A percentile compares a stretch with the other conserved stretches of the same genome.
phyloP scores from a whole-genome alignment of 768 basidiomycete species.

The Leccinum rimulosum region DNA sequence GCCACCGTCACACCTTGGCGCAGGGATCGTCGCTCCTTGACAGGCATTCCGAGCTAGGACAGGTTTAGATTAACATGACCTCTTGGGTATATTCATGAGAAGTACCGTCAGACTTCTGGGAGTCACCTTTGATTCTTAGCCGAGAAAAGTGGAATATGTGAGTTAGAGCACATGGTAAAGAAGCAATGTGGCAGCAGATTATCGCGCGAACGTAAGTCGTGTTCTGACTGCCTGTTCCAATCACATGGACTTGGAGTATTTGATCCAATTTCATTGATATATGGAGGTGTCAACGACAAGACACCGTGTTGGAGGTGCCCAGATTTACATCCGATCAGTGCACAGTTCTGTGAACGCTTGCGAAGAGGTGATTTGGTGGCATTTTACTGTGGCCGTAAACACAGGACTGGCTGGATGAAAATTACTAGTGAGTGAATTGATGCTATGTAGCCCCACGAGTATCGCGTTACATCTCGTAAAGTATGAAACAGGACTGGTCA shows the following conservation, averaged over 20 bases:
- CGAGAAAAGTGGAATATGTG: not conserved
- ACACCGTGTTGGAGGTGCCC: not conserved
- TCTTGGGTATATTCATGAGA: not conserved
- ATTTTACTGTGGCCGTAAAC: not conserved
- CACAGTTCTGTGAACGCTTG: not conserved
- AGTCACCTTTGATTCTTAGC: not conserved
- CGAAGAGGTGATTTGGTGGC: not conserved
- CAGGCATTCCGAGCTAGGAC: not conserved
- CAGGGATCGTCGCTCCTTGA: not conserved
- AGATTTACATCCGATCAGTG: not conserved
- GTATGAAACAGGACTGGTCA: not conserved
- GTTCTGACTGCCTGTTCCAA: not conserved
- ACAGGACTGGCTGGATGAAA: not conserved
- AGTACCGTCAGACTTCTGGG: not conserved
- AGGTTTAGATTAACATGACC: not conserved
- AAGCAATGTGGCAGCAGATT: not conserved
- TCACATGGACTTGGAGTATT: not conserved
- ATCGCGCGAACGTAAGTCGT: not conserved
- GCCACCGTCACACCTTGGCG: not conserved
- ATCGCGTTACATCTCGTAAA: conserved; percentile 7
- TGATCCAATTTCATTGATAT: not conserved
- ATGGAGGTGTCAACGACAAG: not conserved
- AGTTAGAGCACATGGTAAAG: not conserved
- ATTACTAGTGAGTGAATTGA: not conserved
- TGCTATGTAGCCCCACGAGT: not conserved